These are phyloP conservation scores for Parafenestella ontariensis DNA, from an alignment of 2,329 filamentous ascomycete genomes.

Conservation along the genomic window DNA sequence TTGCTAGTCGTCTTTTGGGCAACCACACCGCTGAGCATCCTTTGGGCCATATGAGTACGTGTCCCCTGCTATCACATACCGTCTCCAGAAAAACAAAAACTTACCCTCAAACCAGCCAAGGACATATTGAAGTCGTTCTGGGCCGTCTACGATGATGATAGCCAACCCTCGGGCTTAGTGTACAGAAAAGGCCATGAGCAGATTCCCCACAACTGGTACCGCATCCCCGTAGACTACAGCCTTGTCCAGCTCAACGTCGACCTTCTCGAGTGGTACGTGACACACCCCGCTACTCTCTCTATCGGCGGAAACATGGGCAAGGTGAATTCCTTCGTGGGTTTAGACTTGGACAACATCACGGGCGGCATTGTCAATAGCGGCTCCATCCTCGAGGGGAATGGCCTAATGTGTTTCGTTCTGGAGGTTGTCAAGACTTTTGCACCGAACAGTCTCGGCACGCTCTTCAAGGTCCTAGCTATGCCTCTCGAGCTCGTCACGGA, in stretches of 20 bases:
- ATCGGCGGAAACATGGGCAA: slow-evolving; percentile 62
- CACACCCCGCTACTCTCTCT: slow-evolving; percentile 14
- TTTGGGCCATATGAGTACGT: slow-evolving; percentile 2
- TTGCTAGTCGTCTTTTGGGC: slow-evolving; percentile 41
- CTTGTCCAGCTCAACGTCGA: slow-evolving; percentile 45
- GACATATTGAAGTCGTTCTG: slow-evolving; percentile 56
- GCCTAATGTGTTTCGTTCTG: slow-evolving; percentile 48
- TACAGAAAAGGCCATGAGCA: slow-evolving; percentile 57
- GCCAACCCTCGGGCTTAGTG: slow-evolving; percentile 48
- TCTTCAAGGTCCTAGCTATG: slow-evolving; percentile 31
- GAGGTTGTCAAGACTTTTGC: slow-evolving; percentile 44
- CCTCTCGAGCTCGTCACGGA: slow-evolving; percentile 30
- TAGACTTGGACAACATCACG: slow-evolving; percentile 44
- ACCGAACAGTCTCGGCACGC: slow-evolving; percentile 41
- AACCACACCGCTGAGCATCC: slow-evolving; percentile 25
- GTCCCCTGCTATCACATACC: too few species aligned
- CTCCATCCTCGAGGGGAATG: slow-evolving; percentile 50
- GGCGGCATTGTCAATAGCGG: slow-evolving; percentile 21
- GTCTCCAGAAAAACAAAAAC: too few species aligned
- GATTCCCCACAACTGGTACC: slow-evolving; percentile 63
- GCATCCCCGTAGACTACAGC: slow-evolving; percentile 55
- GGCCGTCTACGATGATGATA: slow-evolving; percentile 51
- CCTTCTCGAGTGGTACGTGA: slow-evolving; percentile 18
- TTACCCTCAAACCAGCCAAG: slow-evolving; percentile 17
- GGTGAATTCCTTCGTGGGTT: slow-evolving; percentile 59